Percentiles rank a stretch among this genome's conserved stretches.
phyloP scores from a whole-genome alignment of 257 asterid genomes.

The Solanum rostratum region DNA sequence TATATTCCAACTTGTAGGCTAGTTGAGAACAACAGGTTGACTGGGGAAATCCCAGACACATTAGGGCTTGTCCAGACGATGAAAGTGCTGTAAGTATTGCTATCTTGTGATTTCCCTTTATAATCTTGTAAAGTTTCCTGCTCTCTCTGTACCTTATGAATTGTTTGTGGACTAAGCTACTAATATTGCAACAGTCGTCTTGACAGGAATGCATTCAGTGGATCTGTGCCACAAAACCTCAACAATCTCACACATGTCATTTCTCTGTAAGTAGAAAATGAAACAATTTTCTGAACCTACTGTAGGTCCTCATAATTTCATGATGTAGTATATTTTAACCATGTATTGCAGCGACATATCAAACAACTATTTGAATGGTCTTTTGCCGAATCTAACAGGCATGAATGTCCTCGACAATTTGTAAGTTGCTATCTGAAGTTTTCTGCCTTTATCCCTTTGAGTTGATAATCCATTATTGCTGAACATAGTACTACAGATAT shows the following conservation, averaged over 20 bases:
- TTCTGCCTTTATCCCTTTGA: not conserved
- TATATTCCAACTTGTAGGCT: slow-evolving; percentile 29
- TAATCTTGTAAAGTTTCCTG: not conserved
- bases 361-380: slow-evolving; percentile 55
- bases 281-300: not conserved
- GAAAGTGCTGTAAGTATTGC: slow-evolving; percentile 69
- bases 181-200: slow-evolving; percentile 44
- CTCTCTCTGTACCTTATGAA: not conserved
- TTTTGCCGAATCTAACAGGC: slow-evolving; percentile 61
- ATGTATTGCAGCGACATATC: slow-evolving; percentile 47
- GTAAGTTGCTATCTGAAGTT: slow-evolving; percentile 30
- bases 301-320: not conserved
- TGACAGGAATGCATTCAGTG: slow-evolving; percentile 48
- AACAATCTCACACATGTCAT: slow-evolving; percentile 40
- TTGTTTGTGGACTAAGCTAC: not conserved
- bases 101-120: not conserved
- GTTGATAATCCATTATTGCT: not conserved
- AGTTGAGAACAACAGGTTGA: slow-evolving; percentile 50
- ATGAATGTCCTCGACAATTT: slow-evolving; percentile 43
- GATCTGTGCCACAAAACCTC: slow-evolving; percentile 53
- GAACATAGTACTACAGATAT: not conserved
- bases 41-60: slow-evolving; percentile 63
- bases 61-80: slow-evolving; percentile 43
- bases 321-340: not conserved
- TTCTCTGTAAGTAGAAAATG: slow-evolving; percentile 50